Evolutionary conservation across 352 stramenopile species (phyloP), one percentile per base, ranked within the genome.

Genomic region (Saprolegnia parasitica): DNA sequence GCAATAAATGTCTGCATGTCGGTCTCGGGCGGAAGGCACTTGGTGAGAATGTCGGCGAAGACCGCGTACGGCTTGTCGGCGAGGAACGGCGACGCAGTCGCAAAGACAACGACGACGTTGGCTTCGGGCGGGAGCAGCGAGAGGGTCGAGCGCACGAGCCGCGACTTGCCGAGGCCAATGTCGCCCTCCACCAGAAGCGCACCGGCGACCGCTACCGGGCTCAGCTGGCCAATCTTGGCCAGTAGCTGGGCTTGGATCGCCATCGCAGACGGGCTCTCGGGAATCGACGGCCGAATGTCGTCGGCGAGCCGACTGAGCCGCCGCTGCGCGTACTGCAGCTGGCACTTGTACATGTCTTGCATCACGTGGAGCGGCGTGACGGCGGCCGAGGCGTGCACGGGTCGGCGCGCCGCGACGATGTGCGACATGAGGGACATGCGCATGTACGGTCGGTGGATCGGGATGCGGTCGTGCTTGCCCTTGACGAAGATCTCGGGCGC

Each of bases 401-500:
- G 78, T 20, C 83, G 84, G 35, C 91, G 60, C 45, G 90, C 83
- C 61, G 90, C 89, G 57, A 87, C 81, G 40, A 93, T 57, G 23
- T 93, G 61, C 42, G 88, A 91, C 52, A 60, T 60, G 11, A 60
- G 35, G 11, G 87, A 95, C 87, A 95, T 95, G 49, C 84, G 80
- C 49, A 86, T 84, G 62, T 95, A 95, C 66, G 87, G 87, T 5
- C 87, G 83, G 57, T 93, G 86, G 72, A 95, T 93, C 66, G 91
- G 90, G 63, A 95, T 91, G 60, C 87, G 91, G 72, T 95, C 87
- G 67, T 93, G 90, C 72, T 98, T 98, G 52, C 92, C 92, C 72
- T 98, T 98, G 58, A 98, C 88, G 71, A 89, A 87, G 71, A 97
- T 96, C 71, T 95, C 78, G 0, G 79, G 84, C 8, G 85, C 81